Percentiles rank a stretch among this genome's conserved stretches.
Conservation (phyloP, 345 rosid species). For the Euphorbia lathyris region DNA sequence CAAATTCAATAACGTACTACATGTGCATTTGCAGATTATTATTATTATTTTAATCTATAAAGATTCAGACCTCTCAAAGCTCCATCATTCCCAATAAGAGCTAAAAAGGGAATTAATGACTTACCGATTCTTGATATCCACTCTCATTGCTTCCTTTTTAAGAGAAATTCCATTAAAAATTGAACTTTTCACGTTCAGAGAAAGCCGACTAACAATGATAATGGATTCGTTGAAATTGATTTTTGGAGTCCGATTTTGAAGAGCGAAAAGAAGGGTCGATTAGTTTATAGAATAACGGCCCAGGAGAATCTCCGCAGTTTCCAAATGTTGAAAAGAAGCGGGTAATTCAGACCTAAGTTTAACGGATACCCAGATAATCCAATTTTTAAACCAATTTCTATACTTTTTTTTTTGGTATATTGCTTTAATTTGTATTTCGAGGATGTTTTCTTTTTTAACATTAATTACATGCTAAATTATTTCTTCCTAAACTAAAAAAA, state of each 20-base stretch:
- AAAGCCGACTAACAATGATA: background rate
- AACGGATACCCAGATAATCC: background rate
- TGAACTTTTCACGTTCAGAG: background rate
- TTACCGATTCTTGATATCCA: background rate
- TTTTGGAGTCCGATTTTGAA: background rate
- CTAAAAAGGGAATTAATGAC: background rate
- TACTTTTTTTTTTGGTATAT: too few relatives aligned
- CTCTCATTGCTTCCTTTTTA: background rate
- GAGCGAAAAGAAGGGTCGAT: background rate
- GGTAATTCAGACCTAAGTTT: background rate
- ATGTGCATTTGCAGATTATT: conserved; percentile 13
- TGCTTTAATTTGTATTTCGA: too few relatives aligned
- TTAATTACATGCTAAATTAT: too few relatives aligned
- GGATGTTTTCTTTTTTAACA: too few relatives aligned
- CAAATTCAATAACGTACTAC: background rate
- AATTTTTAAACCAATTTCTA: too few relatives aligned
- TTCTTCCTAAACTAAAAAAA: too few relatives aligned
- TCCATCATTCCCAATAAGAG: background rate
- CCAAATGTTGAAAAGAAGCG: background rate
- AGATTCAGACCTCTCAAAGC: background rate
- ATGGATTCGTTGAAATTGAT: background rate
- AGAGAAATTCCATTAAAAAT: background rate
- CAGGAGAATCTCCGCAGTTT: background rate
- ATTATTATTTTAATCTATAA: background rate
- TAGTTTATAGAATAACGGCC: background rate